Evolutionary conservation across 169 alveolate species (phyloP).

Genomic region (Cryptosporidium andersoni): DNA sequence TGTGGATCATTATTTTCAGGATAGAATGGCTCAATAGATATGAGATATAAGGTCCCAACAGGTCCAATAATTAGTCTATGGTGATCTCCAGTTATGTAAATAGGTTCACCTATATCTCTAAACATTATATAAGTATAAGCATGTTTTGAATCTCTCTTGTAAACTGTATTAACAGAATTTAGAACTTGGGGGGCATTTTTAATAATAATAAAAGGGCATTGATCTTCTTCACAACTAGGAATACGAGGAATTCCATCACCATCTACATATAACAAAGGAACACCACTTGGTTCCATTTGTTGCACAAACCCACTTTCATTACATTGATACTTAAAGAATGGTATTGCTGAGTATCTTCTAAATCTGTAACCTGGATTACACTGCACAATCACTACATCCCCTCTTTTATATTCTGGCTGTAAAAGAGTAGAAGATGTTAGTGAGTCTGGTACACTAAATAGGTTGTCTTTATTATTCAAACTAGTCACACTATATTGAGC

Average conservation of each 20-base stretch:
- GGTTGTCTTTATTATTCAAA: not conserved
- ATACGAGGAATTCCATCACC: slow-evolving; percentile 63
- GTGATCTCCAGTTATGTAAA: slow-evolving; percentile 51
- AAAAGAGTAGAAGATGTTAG: not conserved
- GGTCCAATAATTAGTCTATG: slow-evolving; percentile 57
- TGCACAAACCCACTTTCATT: slow-evolving; percentile 61
- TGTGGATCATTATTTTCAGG: slow-evolving; percentile 42
- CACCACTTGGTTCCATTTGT: slow-evolving; percentile 44
- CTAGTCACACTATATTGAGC: no score
- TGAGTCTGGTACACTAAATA: not conserved
- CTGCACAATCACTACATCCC: slow-evolving; percentile 7
- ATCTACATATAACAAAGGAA: slow-evolving; percentile 36
- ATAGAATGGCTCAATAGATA: slow-evolving; percentile 38
- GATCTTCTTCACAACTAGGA: slow-evolving; percentile 52
- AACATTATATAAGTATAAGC: slow-evolving; percentile 52
- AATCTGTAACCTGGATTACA: slow-evolving; percentile 29
- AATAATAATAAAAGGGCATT: slow-evolving; percentile 39
- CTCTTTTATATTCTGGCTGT: slow-evolving; percentile 27
- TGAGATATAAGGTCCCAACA: slow-evolving; percentile 47
- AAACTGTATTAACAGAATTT: slow-evolving; percentile 39
- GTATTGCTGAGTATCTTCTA: slow-evolving; percentile 33
- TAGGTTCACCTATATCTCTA: slow-evolving; percentile 61
- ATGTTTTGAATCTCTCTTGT: slow-evolving; percentile 31
- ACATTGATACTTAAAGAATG: slow-evolving; percentile 46
- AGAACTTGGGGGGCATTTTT: slow-evolving; percentile 49